Base-by-base conservation (phyloP, 805 yeast species). In the Monosporozyma siamensis region DNA sequence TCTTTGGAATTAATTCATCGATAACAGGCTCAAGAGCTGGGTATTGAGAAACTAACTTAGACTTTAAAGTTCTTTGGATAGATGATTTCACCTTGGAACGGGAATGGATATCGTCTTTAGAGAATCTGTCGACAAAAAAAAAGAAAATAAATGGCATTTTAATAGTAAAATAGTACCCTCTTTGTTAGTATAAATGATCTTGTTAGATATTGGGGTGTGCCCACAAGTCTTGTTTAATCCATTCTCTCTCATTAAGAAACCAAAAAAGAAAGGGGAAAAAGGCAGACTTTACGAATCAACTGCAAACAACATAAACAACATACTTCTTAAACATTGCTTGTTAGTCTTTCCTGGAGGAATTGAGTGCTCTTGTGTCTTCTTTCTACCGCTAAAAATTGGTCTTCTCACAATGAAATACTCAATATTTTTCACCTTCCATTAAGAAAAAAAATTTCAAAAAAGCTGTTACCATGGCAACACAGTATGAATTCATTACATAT, bases 31-130 rank as follows among this genome's bases (percentile, higher is more conserved):
- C 95, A 49, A 87, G 63, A n/a, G 64, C 66, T 17, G 87, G 88
- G 58, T 80, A 89, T 61, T 81, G 87, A 4, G 70, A 67, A 2
- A 82, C 82, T 42, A 89, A 71, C 54, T 80, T 84, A 15, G 82
- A 51, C 58, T 85, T 85, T 51, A 90, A 70, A n/a, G 82, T 82
- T 62, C 97, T 76, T 63, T 88, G 95, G n/a, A 83, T 89, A 1
- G 97, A 89, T 0, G 95, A 84, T 64, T 89, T 89, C 63, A 89
- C 81, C 58, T 90, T 90, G 11, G 96, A 80, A 50, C 92, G 80
- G 7, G 95, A 82, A 54, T 87, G 95, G 42, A 88, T 75, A 58
- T 89, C 96, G 34, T 87, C 95, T 50, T 77, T 80, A 24, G 86
- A 74, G 67, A 88, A 87, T 59, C 78, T 73, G 39, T 25, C 25